Evolutionary conservation across 306 rosid species (phyloP), one percentile per base, ranked within the genome.

Genomic region (Cucurbita ficifolia): DNA sequence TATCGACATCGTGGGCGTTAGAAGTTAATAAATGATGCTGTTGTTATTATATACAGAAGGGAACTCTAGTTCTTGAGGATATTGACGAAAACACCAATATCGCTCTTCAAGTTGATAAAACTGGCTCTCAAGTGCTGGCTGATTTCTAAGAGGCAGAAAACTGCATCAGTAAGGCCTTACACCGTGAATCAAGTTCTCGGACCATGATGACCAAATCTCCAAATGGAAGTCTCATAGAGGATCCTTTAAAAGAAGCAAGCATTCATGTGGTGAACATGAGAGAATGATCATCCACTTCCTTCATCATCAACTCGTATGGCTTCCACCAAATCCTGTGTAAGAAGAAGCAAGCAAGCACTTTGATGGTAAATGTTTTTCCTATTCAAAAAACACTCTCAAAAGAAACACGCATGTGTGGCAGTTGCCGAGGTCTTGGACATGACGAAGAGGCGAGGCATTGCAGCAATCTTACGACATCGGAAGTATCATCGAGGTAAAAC

Each of bases 401-500:
- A 36, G 73, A 75, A 46, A 75, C 72, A 12, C 65, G 78, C 73
- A 50, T 61, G 13, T 75, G 78, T 11, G 72, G 42, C n/a, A 18
- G 73, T 10, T 62, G 78, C 39, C 72, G 61, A 50, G 78, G 72
- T 58, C 70, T 75, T 50, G 73, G 73, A 75, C 72, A 36, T 18
- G 78, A 61, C 6, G 78, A 49, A 49, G 50, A 61, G 22, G 73
- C 78, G 24, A 75, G 78, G 49, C 78, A 60, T 62, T 75, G 78
- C 19, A 75, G 78, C 62, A 75, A 75, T 62, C 51, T 75, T 22
- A 75, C 61, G 11, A 75, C 78, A 10, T 75, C 78, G 4, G 72
- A 63, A 35, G 78, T 46, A 39, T 75, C 78, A 13, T 75, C 78
- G 8, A 75, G 78, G 55, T 75, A 75, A 38, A 75, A 75, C 63